Conservation (phyloP, 1,284 basidiomycete species). For the Heterobasidion occidentale region DNA sequence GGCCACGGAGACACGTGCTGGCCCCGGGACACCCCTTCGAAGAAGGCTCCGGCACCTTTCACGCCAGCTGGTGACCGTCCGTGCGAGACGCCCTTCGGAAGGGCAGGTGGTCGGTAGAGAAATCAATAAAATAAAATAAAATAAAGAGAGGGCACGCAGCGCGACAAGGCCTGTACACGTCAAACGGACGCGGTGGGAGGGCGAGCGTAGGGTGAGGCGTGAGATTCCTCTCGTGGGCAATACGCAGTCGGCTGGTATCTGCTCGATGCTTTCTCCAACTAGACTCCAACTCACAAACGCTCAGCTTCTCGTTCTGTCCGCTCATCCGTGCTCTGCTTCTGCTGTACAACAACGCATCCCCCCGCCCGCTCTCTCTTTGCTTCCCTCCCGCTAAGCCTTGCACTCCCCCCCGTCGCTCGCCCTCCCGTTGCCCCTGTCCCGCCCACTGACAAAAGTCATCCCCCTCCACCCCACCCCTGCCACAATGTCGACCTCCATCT, state of each 20-base stretch:
- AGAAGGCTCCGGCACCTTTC: too few species aligned
- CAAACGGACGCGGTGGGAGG: neutral
- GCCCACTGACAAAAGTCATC: neutral
- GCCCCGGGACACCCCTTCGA: conserved; percentile 1
- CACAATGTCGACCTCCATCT: conserved; percentile 46
- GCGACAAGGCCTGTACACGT: neutral
- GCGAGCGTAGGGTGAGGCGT: neutral
- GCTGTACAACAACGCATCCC: conserved; percentile 24
- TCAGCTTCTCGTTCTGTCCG: conserved; percentile 1
- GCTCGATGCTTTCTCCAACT: too few species aligned
- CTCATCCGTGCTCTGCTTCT: conserved; percentile 15
- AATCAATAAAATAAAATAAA: too few species aligned
- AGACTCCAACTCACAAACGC: neutral
- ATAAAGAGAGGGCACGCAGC: too few species aligned
- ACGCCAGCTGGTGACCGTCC: too few species aligned
- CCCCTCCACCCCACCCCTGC: conserved; percentile 3
- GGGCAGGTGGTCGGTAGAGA: too few species aligned
- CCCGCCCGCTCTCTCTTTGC: conserved; percentile 17
- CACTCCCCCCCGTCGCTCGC: neutral
- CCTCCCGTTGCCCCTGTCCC: neutral
- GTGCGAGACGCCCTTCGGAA: too few species aligned
- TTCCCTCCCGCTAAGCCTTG: neutral
- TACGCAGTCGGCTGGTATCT: neutral
- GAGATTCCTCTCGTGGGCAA: neutral
- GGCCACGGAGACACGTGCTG: conserved; percentile 4